Evolutionary conservation across 140 eudicot genomes (phyloP).

Genomic region (Eryngium alpinum): DNA sequence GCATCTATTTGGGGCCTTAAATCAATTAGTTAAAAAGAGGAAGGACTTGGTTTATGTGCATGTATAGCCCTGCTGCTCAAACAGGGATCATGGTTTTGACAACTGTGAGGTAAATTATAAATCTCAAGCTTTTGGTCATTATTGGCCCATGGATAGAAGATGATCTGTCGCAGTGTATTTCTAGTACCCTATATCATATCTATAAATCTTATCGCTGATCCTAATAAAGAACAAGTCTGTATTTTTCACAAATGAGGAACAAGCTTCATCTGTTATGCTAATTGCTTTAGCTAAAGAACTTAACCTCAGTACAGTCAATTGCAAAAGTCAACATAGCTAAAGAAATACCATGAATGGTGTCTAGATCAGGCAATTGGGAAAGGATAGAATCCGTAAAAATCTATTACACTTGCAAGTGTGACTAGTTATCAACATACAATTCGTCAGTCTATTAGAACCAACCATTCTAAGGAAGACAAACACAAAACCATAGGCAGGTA

Average conservation of each 20-base stretch:
- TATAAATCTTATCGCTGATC: not conserved
- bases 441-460: not conserved
- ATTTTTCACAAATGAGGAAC: too few relatives aligned
- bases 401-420: too few relatives aligned
- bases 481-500: not conserved
- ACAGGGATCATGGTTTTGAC: slow-evolving; percentile 37
- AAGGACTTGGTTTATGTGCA: slow-evolving; percentile 33
- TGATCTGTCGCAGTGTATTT: too few relatives aligned
- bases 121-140: slow-evolving; percentile 13
- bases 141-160: not conserved
- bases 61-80: slow-evolving; percentile 48
- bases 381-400: too few relatives aligned
- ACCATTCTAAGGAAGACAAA: not conserved
- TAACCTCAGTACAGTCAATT: too few relatives aligned
- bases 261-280: too few relatives aligned
- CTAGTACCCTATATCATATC: not conserved
- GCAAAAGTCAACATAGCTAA: too few relatives aligned
- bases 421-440: too few relatives aligned
- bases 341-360: too few relatives aligned
- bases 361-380: too few relatives aligned
- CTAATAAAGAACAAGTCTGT: not conserved
- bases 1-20: slow-evolving; percentile 21
- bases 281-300: too few relatives aligned
- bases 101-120: slow-evolving; percentile 31
- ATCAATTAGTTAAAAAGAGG: slow-evolving; percentile 33